Conservation (phyloP, 2,329 filamentous ascomycete genomes). For the Aschersonia sp. region DNA sequence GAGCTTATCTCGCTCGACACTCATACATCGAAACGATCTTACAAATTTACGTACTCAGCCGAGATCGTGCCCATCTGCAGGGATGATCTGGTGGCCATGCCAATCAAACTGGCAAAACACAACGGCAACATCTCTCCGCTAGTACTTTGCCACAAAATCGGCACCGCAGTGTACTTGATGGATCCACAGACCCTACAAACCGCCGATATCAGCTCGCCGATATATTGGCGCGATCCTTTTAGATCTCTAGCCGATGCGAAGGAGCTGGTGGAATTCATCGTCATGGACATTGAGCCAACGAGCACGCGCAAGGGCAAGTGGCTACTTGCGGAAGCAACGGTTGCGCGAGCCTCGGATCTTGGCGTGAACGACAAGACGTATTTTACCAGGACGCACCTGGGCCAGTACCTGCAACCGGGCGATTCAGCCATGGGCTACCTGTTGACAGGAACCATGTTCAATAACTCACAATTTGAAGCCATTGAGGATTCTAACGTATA, state of each 20-base stretch:
- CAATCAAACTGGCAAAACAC: slow-evolving; percentile 74
- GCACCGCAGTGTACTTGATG: slow-evolving; percentile 77
- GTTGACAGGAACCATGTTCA: slow-evolving; percentile 79
- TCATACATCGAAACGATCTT: slow-evolving; percentile 80
- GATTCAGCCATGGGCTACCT: slow-evolving; percentile 95
- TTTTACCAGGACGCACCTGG: slow-evolving; percentile 81
- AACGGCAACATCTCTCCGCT: slow-evolving; percentile 81
- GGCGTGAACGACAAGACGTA: slow-evolving; percentile 78
- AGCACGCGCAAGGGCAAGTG: slow-evolving; percentile 66
- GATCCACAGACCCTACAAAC: slow-evolving; percentile 87
- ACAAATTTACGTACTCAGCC: slow-evolving; percentile 86
- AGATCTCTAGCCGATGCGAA: slow-evolving; percentile 66
- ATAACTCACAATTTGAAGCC: slow-evolving; percentile 72
- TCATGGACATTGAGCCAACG: slow-evolving; percentile 83
- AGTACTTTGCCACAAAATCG: slow-evolving; percentile 73
- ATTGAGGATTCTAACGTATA: slow-evolving; percentile 68
- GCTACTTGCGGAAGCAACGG: slow-evolving; percentile 72
- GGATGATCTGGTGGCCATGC: slow-evolving; percentile 88
- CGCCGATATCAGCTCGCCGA: slow-evolving; percentile 63
- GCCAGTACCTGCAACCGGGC: slow-evolving; percentile 69
- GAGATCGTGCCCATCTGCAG: slow-evolving; percentile 93
- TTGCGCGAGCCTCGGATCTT: slow-evolving; percentile 75
- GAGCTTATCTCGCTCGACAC: slow-evolving; percentile 88
- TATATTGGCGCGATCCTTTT: slow-evolving; percentile 91
- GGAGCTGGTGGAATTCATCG: slow-evolving; percentile 79